Percentiles rank a stretch among this genome's conserved stretches.
phyloP scores from a whole-genome alignment of 805 yeast species.

The Diddensiella transvaalensis region DNA sequence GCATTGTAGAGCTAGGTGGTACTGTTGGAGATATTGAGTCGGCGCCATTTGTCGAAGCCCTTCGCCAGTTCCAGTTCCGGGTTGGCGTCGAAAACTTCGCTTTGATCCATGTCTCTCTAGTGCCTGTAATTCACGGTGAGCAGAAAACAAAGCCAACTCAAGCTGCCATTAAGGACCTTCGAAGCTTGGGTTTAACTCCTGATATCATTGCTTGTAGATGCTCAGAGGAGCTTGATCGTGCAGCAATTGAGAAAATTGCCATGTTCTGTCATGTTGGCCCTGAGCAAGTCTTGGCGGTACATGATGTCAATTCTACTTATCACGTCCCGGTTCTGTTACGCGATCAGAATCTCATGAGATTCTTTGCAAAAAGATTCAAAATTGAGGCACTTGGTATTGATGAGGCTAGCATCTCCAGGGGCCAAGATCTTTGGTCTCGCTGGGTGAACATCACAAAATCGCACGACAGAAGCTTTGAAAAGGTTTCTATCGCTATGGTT shows the following conservation, averaged over 20 bases:
- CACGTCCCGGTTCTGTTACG: slow-evolving; percentile 91
- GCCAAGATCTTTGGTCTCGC: slow-evolving; percentile 62
- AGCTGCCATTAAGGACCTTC: slow-evolving; percentile 95
- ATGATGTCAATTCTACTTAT: slow-evolving; percentile 94
- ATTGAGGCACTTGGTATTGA: slow-evolving; percentile 48
- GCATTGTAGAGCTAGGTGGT: slow-evolving; percentile 97
- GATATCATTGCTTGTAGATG: slow-evolving; percentile 99
- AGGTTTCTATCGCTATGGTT: slow-evolving; percentile 90
- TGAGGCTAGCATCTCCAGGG: slow-evolving; percentile 54
- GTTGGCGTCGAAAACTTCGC: slow-evolving; percentile 94
- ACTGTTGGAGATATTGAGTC: slow-evolving; percentile 99
- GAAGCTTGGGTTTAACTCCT: slow-evolving; percentile 91
- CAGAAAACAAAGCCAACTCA: slow-evolving; percentile 99
- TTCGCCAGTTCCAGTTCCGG: slow-evolving; percentile 97
- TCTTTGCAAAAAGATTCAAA: slow-evolving; percentile 63
- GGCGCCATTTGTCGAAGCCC: slow-evolving; percentile 98
- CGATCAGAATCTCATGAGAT: slow-evolving; percentile 80
- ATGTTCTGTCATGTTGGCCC: slow-evolving; percentile 99
- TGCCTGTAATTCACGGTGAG: slow-evolving; percentile 97
- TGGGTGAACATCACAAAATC: slow-evolving; percentile 80
- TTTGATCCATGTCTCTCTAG: slow-evolving; percentile 91
- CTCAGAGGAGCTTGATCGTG: slow-evolving; percentile 69
- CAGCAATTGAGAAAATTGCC: slow-evolving; percentile 92
- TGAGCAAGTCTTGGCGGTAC: slow-evolving; percentile 95
- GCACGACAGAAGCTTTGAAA: slow-evolving; percentile 79